Base-by-base conservation (phyloP, 331 rosid species). In the Acacia pycnantha region DNA sequence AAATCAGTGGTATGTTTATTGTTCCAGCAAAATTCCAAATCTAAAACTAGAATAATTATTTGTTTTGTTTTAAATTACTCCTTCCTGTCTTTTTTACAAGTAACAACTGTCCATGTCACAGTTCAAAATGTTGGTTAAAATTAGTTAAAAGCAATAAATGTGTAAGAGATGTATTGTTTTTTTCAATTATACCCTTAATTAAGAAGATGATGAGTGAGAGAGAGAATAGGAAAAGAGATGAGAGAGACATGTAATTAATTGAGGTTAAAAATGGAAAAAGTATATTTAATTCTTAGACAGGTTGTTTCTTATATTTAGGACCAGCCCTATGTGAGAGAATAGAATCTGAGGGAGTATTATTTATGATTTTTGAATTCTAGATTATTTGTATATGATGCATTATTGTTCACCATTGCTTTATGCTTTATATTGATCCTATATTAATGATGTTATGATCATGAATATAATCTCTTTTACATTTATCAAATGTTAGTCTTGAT, bases 1-100 rank as follows among this genome's bases (percentile, higher is more conserved):
- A 54, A 89, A 94, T 85, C 92, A 90, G 84, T 94, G 98, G 98
- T 94, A 91, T 79, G 88, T 56, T 73, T 77, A 16, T 22, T 84
- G 58, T 50, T 46, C 19, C 21, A 44, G 77, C 37, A 47, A 61
- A 61, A 78, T 73, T 48, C 22, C 31, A 11, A 77, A 77, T 62
- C 14, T 27, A 13, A 61, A 26, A 13, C 29, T 14, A 62, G 69
- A 62, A 29, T 7, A 62, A 62, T 62, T 61, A 61, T 26, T 53
- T 56, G 12, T 56, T 5, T 48, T 21, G 3, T 56, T 21, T 56
- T 56, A n/a, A 56, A 1, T 21, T 54, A 16, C 24, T 53, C 11
- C n/a, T 6, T 50, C 9, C 14, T 8, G 19, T 50, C 56, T 16
- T 50, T 50, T 48, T 50, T 3, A 16, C 4, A 50, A 50, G 19